Base-by-base conservation (phyloP, 2,329 filamentous ascomycete genomes). In the Clonostachys sp. region DNA sequence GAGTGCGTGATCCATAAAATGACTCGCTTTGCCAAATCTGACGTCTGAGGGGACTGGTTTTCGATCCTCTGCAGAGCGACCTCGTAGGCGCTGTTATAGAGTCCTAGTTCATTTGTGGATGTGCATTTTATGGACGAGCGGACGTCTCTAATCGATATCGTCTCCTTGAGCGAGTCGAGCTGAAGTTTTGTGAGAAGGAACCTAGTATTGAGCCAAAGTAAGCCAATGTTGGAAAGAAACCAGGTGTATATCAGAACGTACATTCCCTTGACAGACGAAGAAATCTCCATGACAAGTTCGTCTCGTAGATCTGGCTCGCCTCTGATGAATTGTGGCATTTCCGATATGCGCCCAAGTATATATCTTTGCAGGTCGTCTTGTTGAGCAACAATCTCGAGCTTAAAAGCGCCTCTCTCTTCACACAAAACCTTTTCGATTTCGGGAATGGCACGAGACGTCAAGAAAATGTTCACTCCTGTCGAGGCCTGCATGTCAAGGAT, bases 371-470 rank as follows among this genome's bases (percentile, higher is more conserved):
- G 3, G 18, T 12, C 1, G 16, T 1, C 2, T 8, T 18, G 0
- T 17, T 13, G 6, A 40, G 2, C 5, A 58, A 61, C 8, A 10
- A 30, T 30, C 24, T 30, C 24, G 8, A 30, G 24, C 24, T 10
- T 30, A 3, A 30, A 10, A 30, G 8, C 9, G 24, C 24, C 9
- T 30, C 24, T 30, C 2, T 5, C 8, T 30, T 30, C 24, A 30
- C 24, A 6, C 9, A 30, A 30, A 10, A 1, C 13, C 0, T 20
- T 3, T 0, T 6, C 36, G 3, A 61, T 54, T 0, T 56, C 44
- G 0, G 52, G 55, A 3, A 57, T 57, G 0, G 14, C 20, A 5
- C 60, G 50, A 0, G 58, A 63, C 0, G 60, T 63, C 3, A 47
- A 50, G 13, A 63, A 50, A 3, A 57, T 1, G 3, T 53, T 62